Conservation (phyloP, 805 yeast genomes). For the Starmerella sp. region DNA sequence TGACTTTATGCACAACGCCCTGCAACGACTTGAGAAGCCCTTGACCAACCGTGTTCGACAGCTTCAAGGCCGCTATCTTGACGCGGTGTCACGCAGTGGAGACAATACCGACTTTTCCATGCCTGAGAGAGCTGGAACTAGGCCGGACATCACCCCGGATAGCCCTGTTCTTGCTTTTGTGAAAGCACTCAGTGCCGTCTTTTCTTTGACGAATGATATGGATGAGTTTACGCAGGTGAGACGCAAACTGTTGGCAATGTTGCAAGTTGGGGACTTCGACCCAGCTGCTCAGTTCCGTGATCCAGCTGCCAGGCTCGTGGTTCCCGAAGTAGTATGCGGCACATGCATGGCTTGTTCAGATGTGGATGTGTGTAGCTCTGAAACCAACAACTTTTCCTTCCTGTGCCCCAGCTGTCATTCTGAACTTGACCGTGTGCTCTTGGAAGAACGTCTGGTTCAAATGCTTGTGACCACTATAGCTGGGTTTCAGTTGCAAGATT, state of each 20-base stretch:
- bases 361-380: constrained; percentile 61
- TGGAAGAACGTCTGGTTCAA: constrained; percentile 71
- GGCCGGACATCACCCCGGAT: constrained; percentile 36
- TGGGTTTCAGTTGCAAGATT: constrained; percentile 66
- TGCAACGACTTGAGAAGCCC: constrained; percentile 47
- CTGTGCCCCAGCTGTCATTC: constrained; percentile 43
- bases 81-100: constrained; percentile 53
- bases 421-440: constrained; percentile 49
- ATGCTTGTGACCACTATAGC: constrained; percentile 46
- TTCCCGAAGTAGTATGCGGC: constrained; percentile 65
- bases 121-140: constrained; percentile 63
- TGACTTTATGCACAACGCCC: constrained; percentile 26
- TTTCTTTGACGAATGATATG: constrained; percentile 52
- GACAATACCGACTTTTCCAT: constrained; percentile 55
- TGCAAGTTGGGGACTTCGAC: constrained; percentile 79
- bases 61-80: constrained; percentile 58
- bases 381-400: constrained; percentile 34
- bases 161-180: constrained; percentile 75
- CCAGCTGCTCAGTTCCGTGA: constrained; percentile 58
- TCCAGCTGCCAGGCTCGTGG: constrained; percentile 58
- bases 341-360: constrained; percentile 66
- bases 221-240: constrained; percentile 67
- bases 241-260: constrained; percentile 55
- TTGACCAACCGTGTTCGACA: constrained; percentile 55
- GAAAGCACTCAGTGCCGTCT: constrained; percentile 61